These are phyloP conservation scores for Dothidotthia symphoricarpi DNA, from an alignment of 2,329 filamentous ascomycete species.

Conservation along the genomic window DNA sequence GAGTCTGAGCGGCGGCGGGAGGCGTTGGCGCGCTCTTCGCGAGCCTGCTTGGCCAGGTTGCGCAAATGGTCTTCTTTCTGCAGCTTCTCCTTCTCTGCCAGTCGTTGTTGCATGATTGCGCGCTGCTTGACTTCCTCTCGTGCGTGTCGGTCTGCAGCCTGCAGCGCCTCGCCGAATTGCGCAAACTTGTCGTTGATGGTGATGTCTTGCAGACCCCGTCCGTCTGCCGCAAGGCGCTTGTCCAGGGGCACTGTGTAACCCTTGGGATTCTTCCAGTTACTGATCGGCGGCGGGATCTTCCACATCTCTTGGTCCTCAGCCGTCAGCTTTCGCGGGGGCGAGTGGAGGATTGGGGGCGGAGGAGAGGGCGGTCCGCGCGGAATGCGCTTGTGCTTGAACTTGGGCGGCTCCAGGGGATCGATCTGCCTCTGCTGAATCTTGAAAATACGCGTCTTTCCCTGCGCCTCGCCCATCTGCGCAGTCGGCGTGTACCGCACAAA, in stretches of 20 bases:
- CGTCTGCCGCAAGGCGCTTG: slow-evolving; percentile 92
- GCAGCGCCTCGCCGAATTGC: slow-evolving; percentile 89
- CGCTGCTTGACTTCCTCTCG: slow-evolving; percentile 93
- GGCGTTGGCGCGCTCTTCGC: slow-evolving; percentile 69
- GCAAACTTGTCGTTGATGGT: slow-evolving; percentile 99
- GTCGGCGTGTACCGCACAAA: slow-evolving; percentile 95
- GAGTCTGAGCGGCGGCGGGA: slow-evolving; percentile 43
- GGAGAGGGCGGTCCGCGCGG: slow-evolving; percentile 88
- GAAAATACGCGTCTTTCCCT: slow-evolving; percentile 91
- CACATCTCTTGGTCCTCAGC: slow-evolving; percentile 96
- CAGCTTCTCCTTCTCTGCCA: slow-evolving; percentile 94
- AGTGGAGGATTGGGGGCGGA: slow-evolving; percentile 91
- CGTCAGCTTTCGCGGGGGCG: slow-evolving; percentile 88
- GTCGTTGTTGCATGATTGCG: slow-evolving; percentile 88
- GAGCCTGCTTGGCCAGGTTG: slow-evolving; percentile 82
- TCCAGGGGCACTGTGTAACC: slow-evolving; percentile 95
- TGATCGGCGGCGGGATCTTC: slow-evolving; percentile 86
- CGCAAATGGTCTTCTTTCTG: slow-evolving; percentile 92
- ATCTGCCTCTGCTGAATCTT: slow-evolving; percentile 94
- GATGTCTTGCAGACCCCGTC: slow-evolving; percentile 85
- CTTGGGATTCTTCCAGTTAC: slow-evolving; percentile 99
- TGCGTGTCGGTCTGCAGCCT: slow-evolving; percentile 91
- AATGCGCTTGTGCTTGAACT: slow-evolving; percentile 99
- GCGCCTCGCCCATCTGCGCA: slow-evolving; percentile 89
- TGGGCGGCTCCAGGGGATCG: slow-evolving; percentile 95